Conservation (phyloP, 495 filamentous ascomycete species). For the Daldinia grandis region DNA sequence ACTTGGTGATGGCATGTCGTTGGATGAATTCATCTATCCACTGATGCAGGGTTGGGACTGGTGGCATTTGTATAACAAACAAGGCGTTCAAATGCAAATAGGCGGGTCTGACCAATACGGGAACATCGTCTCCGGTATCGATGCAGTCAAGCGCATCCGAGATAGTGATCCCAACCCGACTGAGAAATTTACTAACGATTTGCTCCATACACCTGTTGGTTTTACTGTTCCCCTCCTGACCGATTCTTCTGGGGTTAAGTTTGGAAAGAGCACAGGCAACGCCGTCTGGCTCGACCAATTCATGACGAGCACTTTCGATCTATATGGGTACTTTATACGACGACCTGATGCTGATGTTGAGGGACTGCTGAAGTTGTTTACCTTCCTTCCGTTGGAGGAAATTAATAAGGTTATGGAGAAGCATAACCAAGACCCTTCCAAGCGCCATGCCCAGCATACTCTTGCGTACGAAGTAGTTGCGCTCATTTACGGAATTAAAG, state of each 20-base stretch:
- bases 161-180: constrained; percentile 59
- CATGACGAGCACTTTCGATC: constrained; percentile 81
- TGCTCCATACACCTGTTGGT: constrained; percentile 66
- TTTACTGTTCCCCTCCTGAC: constrained; percentile 92
- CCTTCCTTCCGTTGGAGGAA: constrained; percentile 75
- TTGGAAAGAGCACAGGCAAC: constrained; percentile 95
- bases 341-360: constrained; percentile 81
- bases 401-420: constrained; percentile 71
- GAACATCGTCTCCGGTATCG: constrained; percentile 92
- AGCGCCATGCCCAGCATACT: constrained; percentile 79
- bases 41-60: constrained; percentile 97
- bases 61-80: constrained; percentile 76
- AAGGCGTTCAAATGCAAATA: constrained; percentile 80
- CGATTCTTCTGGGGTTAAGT: constrained; percentile 84
- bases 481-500: constrained; percentile 74
- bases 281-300: constrained; percentile 90
- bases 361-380: constrained; percentile 86
- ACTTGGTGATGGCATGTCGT: constrained; percentile 88
- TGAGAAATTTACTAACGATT: constrained; percentile 38
- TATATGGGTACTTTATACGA: constrained; percentile 89
- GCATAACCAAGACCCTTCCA: constrained; percentile 70
- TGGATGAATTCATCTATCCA: constrained; percentile 92
- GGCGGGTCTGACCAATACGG: constrained; percentile 96
- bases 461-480: constrained; percentile 82
- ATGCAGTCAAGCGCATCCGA: constrained; percentile 76